These are phyloP conservation scores for Cryptosporidium viatorum DNA, from an alignment of 169 alveolate species.

Conservation along the genomic window DNA sequence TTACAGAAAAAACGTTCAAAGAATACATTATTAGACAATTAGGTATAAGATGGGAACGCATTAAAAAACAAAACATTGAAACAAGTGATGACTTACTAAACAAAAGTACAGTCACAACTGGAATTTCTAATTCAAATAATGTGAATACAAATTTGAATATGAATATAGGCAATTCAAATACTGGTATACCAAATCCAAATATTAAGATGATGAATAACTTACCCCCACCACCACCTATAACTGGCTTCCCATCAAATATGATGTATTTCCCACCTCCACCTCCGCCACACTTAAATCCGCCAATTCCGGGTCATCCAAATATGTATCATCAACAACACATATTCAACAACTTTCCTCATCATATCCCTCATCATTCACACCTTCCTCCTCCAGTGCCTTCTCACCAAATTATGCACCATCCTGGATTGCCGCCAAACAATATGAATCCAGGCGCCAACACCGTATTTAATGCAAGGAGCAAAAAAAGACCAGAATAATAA, in stretches of 20 bases:
- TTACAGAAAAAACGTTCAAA: slow-evolving; percentile 59
- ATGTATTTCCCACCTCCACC: not conserved
- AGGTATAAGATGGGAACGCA: slow-evolving; percentile 64
- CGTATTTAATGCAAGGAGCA: not conserved
- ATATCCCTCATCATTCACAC: not conserved
- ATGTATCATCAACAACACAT: not conserved
- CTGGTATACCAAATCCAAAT: not conserved
- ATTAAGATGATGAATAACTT: not conserved
- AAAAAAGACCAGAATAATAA: slow-evolving; percentile 26
- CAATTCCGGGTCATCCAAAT: slow-evolving; percentile 16
- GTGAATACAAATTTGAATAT: slow-evolving; percentile 1
- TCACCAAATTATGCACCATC: slow-evolving; percentile 8
- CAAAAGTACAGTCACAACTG: not conserved
- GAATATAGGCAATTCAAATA: not conserved
- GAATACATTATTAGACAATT: slow-evolving; percentile 63
- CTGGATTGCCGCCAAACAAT: not conserved
- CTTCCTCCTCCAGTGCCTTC: not conserved
- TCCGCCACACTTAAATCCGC: not conserved
- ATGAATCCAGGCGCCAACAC: not conserved
- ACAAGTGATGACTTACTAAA: slow-evolving; percentile 40
- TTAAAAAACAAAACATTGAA: slow-evolving; percentile 61
- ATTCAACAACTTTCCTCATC: slow-evolving; percentile 6
- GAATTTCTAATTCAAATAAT: not conserved
- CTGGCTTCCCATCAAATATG: slow-evolving; percentile 1
- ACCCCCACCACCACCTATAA: not conserved